Evolutionary conservation across 1,139 yeast genomes (phyloP).

Genomic region (Magnusiomyces tetraspermus): DNA sequence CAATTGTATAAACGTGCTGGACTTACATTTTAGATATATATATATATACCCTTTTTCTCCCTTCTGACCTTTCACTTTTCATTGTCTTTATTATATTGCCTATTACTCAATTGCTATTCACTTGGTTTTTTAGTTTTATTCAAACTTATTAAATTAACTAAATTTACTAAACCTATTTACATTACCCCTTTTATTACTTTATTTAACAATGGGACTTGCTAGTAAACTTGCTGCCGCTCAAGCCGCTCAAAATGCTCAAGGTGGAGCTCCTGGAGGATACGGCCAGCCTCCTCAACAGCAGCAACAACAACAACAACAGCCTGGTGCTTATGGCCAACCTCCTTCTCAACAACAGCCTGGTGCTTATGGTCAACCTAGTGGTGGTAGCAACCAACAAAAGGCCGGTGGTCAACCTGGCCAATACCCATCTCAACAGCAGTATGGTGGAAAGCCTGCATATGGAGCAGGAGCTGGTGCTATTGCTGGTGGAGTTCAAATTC

Average conservation of each 20-base stretch:
- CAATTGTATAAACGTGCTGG: no score
- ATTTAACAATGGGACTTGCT: slow-evolving; percentile 13
- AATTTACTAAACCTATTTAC: no score
- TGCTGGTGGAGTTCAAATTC: background rate
- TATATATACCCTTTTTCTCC: no score
- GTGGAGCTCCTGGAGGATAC: slow-evolving; percentile 1
- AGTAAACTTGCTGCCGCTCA: slow-evolving; percentile 15
- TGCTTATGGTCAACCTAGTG: no score
- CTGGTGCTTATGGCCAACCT: slow-evolving; percentile 8
- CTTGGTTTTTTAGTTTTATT: no score
- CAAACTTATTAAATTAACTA: no score
- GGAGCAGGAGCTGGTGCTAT: background rate
- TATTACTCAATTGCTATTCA: no score
- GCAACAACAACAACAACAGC: slow-evolving; percentile 6
- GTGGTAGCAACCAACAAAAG: no score
- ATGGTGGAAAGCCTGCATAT: background rate
- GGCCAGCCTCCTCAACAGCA: slow-evolving; percentile 4
- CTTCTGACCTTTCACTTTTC: no score
- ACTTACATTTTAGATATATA: no score
- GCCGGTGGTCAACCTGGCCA: background rate
- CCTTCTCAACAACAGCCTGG: slow-evolving; percentile 1
- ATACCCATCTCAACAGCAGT: slow-evolving; percentile 2
- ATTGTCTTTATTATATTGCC: no score
- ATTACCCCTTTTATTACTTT: background rate
- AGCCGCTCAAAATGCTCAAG: slow-evolving; percentile 7